A percentile compares a stretch with the other conserved stretches of the same genome.
These are phyloP conservation scores for Phytopythium vexans DNA, from an alignment of 352 stramenopile species.

Conservation along the genomic window DNA sequence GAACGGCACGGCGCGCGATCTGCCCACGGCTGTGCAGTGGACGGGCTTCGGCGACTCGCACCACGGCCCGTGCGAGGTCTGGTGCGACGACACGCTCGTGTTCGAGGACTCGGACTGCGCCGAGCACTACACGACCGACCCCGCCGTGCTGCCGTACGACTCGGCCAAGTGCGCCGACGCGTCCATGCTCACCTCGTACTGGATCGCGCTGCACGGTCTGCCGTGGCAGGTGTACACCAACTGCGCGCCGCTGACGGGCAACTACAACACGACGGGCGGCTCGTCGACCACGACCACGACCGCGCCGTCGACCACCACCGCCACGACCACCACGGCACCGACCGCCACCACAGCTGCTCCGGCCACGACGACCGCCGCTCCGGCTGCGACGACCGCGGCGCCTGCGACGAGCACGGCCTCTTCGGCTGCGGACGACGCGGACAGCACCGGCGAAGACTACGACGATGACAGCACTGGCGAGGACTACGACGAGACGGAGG, in stretches of 20 bases:
- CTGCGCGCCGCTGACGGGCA: constrained; percentile 17
- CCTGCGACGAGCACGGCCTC: neutral
- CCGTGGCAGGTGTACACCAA: constrained; percentile 34
- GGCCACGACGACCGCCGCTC: constrained; percentile 1
- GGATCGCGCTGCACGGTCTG: constrained; percentile 26
- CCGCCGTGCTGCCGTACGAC: constrained; percentile 25
- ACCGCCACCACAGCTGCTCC: constrained; percentile 3
- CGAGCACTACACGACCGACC: constrained; percentile 17
- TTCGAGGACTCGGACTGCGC: constrained; percentile 31
- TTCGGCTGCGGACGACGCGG: constrained; percentile 8
- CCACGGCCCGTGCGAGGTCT: constrained; percentile 34
- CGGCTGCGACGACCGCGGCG: constrained; percentile 1
- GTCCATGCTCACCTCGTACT: constrained; percentile 23
- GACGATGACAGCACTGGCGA: constrained; percentile 8
- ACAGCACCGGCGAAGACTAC: constrained; percentile 18
- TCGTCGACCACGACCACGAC: constrained; percentile 11
- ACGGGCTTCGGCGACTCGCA: constrained; percentile 23
- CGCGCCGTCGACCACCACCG: neutral
- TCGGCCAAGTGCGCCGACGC: constrained; percentile 14
- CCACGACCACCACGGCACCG: constrained; percentile 3
- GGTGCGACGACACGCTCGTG: constrained; percentile 32
- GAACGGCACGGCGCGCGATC: constrained; percentile 16
- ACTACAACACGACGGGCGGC: constrained; percentile 17
- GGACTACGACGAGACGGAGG: constrained; percentile 1
- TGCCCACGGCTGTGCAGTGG: constrained; percentile 31